Evolutionary conservation across 1,284 basidiomycete genomes (phyloP), one percentile per base, ranked within the genome.

Genomic region (Prillingera fragicola): DNA sequence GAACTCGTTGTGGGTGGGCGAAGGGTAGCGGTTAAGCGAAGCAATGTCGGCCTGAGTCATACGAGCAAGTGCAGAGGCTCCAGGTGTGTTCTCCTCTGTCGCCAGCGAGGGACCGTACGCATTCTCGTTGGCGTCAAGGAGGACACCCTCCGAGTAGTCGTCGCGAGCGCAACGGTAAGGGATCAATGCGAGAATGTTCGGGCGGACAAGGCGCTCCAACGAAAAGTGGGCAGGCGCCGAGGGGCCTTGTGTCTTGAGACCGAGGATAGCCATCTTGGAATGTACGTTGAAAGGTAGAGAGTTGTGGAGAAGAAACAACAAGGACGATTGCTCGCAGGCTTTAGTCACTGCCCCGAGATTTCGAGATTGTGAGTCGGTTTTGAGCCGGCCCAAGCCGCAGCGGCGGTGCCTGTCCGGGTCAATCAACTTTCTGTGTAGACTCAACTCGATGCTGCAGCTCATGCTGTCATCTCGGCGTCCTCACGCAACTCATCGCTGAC

Each of bases 81-180:
- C 55, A 17, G 55, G 40, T 2, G 37, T 36, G 14, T 26, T 25
- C 22, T 33, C 26, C 6, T 48, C 44, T 13, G 38, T 43, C 4
- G 78, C 74, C n/a, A 96, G 81, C 1, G 87, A 83, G 63, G 89
- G 87, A 0, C 94, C 94, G 33, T 94, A 77, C 1, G 90, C 80
- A 67, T 98, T 97, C 75, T 98, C 94, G 71, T 97, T 98, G 24
- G 95, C 95, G 61, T 99, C 95, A 25, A 99, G 80, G n/a, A 99
- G 80, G 57, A 97, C 84, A 21, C 92, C 92, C 2, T 80, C 76
- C 36, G 84, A 82, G 73, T 96, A 99, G 74, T 98, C 94, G 64
- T 99, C 95, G 41, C 94, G 78, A 1, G 95, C 95, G 61, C 90
- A 96, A 24, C 92, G 83, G 73, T 99, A 98, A 0, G 95, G 95